Conservation (phyloP, 805 yeast genomes). For the Starmera dryadoides region DNA sequence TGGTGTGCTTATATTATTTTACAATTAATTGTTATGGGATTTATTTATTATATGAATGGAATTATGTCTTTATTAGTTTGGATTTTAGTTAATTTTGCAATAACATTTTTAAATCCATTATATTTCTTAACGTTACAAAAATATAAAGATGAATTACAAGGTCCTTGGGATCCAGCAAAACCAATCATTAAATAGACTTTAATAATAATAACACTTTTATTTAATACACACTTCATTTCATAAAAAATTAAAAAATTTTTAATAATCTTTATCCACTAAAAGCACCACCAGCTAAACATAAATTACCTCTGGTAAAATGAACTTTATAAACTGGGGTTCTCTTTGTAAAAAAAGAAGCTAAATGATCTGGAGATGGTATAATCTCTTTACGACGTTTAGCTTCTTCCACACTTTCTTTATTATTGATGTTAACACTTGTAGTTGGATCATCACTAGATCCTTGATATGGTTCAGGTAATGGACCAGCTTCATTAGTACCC, state of each 20-base stretch:
- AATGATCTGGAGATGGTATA: conserved; percentile 80
- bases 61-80: conserved; percentile 37
- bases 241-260: not conserved
- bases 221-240: not conserved
- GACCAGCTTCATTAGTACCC: conserved; percentile 73
- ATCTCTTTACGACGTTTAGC: conserved; percentile 58
- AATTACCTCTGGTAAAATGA: conserved; percentile 82
- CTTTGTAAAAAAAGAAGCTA: conserved; percentile 91
- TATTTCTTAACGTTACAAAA: conserved; percentile 67
- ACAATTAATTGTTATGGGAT: conserved; percentile 20
- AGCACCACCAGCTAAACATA: conserved; percentile 92
- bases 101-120: conserved; percentile 55
- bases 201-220: not conserved
- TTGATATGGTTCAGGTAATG: conserved; percentile 66
- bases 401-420: conserved; percentile 32
- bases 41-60: conserved; percentile 33
- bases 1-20: conserved; percentile 5
- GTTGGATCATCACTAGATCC: conserved; percentile 27
- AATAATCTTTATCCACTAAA: conserved; percentile 27
- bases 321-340: conserved; percentile 91
- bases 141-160: conserved; percentile 80
- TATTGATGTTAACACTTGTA: conserved; percentile 17
- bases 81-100: conserved; percentile 38
- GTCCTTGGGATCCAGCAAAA: conserved; percentile 90
- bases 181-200: conserved; percentile 48